These are phyloP conservation scores for Penicillium antarcticum DNA, from an alignment of 495 filamentous ascomycete species.

Conservation along the genomic window DNA sequence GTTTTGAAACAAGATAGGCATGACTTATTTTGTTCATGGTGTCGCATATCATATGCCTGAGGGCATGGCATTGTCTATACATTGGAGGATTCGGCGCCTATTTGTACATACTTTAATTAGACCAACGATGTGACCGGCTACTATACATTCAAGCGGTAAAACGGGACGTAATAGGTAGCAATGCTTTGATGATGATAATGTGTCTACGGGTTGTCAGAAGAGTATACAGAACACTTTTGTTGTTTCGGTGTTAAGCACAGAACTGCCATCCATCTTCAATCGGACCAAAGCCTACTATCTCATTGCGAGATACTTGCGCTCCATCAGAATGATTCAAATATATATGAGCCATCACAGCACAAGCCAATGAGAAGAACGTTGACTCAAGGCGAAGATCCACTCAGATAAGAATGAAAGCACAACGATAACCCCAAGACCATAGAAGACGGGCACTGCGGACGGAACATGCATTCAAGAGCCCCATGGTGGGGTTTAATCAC, in stretches of 20 bases:
- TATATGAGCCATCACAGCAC: background rate
- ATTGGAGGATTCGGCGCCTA: background rate
- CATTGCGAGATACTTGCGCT: conserved; percentile 12
- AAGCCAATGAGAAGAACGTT: conserved; percentile 8
- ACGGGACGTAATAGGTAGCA: background rate
- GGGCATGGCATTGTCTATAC: conserved; percentile 3
- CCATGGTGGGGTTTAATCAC: conserved; percentile 21
- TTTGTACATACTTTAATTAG: conserved; percentile 7
- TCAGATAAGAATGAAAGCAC: conserved; percentile 8
- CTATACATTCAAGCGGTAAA: background rate
- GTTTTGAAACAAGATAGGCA: conserved; percentile 12
- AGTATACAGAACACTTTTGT: conserved; percentile 24
- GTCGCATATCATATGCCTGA: conserved; percentile 6
- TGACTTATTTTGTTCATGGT: background rate
- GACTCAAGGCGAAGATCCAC: conserved; percentile 5
- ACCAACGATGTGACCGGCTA: background rate
- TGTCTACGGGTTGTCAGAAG: conserved; percentile 3
- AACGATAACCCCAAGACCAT: conserved; percentile 7
- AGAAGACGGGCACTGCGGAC: conserved; percentile 3
- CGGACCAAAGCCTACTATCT: conserved; percentile 9
- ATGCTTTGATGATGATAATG: conserved; percentile 7
- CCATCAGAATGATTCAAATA: background rate
- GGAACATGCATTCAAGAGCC: no score
- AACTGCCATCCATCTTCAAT: conserved; percentile 20
- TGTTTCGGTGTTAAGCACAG: conserved; percentile 17